Evolutionary conservation across 2,329 filamentous ascomycete genomes (phyloP).

Genomic region (Cordyceps javanica): DNA sequence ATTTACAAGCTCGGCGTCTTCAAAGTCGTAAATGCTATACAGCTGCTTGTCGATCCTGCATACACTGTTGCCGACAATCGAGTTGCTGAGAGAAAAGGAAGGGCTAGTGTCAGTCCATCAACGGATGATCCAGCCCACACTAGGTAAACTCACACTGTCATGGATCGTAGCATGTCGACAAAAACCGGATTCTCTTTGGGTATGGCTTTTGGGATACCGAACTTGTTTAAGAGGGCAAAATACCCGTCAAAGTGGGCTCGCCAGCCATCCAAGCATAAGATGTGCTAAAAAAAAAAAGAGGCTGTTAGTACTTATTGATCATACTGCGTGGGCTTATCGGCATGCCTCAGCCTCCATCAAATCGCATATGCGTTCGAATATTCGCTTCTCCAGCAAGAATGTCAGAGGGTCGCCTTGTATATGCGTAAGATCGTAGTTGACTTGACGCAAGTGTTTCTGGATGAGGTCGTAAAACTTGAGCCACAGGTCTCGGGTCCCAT

Average conservation of each 20-base stretch:
- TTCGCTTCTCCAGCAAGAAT: constrained; percentile 1
- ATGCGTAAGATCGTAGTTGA: constrained; percentile 5
- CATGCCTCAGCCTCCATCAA: constrained; percentile 11
- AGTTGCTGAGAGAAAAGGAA: not conserved
- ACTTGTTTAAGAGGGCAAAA: constrained; percentile 2
- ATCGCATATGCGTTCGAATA: constrained; percentile 10
- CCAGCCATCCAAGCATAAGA: constrained; percentile 6
- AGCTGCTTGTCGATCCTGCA: not conserved
- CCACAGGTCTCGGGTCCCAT: not conserved
- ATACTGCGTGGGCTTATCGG: not conserved
- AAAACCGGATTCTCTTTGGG: constrained; percentile 5
- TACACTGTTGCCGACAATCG: constrained; percentile 5
- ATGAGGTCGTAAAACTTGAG: not conserved
- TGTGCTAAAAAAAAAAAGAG: not conserved
- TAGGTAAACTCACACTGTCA: not conserved
- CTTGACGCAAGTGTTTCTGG: not conserved
- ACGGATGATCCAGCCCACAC: not conserved
- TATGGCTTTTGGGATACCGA: constrained; percentile 1
- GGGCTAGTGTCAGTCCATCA: not conserved
- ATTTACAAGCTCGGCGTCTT: not conserved
- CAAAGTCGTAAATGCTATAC: not conserved
- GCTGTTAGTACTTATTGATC: not conserved
- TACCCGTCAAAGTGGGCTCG: constrained; percentile 9
- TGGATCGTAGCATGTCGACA: not conserved
- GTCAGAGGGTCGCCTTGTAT: not conserved